Base-by-base conservation (phyloP, 2,329 filamentous ascomycete species). In the Rosellinia necatrix region DNA sequence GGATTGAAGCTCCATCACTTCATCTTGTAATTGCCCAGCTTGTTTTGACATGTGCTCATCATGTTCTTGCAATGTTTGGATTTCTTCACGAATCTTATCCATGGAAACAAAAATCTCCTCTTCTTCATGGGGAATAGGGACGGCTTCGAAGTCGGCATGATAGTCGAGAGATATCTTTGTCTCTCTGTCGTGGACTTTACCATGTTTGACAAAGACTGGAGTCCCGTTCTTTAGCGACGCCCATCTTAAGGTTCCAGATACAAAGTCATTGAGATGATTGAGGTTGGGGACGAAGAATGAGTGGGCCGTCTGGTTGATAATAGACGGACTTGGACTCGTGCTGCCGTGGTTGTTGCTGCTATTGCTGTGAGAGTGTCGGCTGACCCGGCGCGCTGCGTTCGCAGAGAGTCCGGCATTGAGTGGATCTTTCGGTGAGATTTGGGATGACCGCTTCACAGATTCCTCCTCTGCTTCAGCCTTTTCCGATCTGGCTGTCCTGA, bases 21-120 rank as follows among this genome's bases (percentile, higher is more conserved):
- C 78, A 21, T 76, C 71, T 61, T 83, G 79, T 6, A 84, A 73
- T 50, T 76, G 76, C 61, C 80, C 76, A 8, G 81, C 81, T 64
- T 83, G 81, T 46, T 77, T 76, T 48, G 83, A 78, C 8, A 84
- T 75, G 60, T 81, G 75, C 46, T 82, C 80, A 56, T 84, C 79
- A 59, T 83, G 81, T 35, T 82, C 79, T 56, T 82, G 80, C 34
- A 84, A 73, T 55, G 78, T 78, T 48, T 80, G 69, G 38, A 83
- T 81, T 66, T 84, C 81, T 37, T 82, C 78, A 34, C 81, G 79
- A 72, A 84, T 82, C 78, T 83, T 83, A 78, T 84, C 81, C 75
- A 84, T 76, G 7, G 81, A 84, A 35, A 84, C 81, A 59, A 84
- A 83, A 25, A 84, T 83, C 61, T 79, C 77, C 67, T 82, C 77